phyloP scores from a whole-genome alignment of 805 yeast species.

The Barnettozyma wickerhamii region DNA sequence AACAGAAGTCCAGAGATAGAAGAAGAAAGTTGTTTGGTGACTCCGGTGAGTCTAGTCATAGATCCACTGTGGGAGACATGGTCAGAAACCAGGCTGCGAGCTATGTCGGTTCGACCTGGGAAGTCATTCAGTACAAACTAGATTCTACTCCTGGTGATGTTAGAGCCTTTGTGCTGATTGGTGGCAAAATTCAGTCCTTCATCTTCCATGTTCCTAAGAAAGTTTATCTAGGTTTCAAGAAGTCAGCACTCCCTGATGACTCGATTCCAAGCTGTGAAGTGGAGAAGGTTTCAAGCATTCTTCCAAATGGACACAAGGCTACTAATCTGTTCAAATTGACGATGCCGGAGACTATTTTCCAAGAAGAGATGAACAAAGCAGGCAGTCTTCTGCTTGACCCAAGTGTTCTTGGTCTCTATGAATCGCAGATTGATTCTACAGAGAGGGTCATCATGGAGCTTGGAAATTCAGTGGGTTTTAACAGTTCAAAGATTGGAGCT shows the following conservation, averaged over 20 bases:
- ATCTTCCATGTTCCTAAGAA: constrained; percentile 71
- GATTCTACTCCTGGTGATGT: constrained; percentile 69
- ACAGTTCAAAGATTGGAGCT: constrained; percentile 70
- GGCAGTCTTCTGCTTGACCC: constrained; percentile 62
- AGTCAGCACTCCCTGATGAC: constrained; percentile 37
- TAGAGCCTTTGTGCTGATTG: constrained; percentile 64
- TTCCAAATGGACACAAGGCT: constrained; percentile 65
- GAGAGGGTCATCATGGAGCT: constrained; percentile 77
- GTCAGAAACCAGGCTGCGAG: constrained; percentile 75
- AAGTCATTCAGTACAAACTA: constrained; percentile 64
- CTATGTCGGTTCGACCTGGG: constrained; percentile 80
- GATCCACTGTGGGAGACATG: constrained; percentile 64
- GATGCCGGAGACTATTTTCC: constrained; percentile 62
- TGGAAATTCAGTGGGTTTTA: constrained; percentile 70
- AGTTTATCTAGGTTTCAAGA: constrained; percentile 62
- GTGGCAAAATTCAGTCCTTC: constrained; percentile 69
- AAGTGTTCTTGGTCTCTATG: constrained; percentile 67
- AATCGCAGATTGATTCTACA: constrained; percentile 58
- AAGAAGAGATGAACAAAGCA: constrained; percentile 50
- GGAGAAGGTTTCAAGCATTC: constrained; percentile 51
- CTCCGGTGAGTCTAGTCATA: constrained; percentile 43
- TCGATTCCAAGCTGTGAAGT: constrained; percentile 48
- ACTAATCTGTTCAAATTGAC: constrained; percentile 53
- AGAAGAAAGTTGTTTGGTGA: constrained; percentile 78
- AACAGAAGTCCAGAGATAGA: constrained; percentile 65